A percentile compares a stretch with the other conserved stretches of the same genome.
These are phyloP conservation scores for Calophaca sinica DNA, from an alignment of 306 rosid genomes.

Conservation along the genomic window DNA sequence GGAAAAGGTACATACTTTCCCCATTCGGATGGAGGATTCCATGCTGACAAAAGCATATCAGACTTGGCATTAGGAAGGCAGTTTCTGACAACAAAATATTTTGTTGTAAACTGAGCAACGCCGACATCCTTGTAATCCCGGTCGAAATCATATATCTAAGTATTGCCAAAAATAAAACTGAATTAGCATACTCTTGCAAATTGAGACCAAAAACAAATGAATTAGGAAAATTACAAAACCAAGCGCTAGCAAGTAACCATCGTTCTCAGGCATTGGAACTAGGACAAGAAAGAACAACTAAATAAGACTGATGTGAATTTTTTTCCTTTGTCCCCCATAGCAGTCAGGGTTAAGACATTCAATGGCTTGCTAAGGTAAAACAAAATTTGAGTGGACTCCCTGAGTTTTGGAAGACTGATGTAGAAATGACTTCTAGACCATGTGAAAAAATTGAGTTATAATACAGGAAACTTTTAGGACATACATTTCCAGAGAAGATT, in stretches of 20 bases:
- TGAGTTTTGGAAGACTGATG: too few relatives aligned
- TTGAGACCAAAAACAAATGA: conserved; percentile 32
- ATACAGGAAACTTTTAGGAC: conserved; percentile 25
- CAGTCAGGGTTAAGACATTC: conserved; percentile 18
- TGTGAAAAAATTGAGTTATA: not conserved
- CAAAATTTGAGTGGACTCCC: not conserved
- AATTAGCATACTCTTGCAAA: conserved; percentile 50
- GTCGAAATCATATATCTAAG: conserved; percentile 89
- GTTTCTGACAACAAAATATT: conserved; percentile 91
- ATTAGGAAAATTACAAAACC: conserved; percentile 25
- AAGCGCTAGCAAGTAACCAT: conserved; percentile 33
- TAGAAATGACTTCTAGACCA: conserved; percentile 36
- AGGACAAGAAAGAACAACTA: conserved; percentile 36
- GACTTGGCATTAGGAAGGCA: conserved; percentile 90
- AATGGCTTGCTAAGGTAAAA: conserved; percentile 23
- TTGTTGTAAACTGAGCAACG: conserved; percentile 91
- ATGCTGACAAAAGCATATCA: conserved; percentile 96
- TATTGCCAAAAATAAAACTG: conserved; percentile 37
- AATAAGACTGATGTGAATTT: conserved; percentile 29
- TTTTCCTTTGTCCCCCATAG: conserved; percentile 15
- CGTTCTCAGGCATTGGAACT: conserved; percentile 38
- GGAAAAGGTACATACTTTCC: conserved; percentile 74
- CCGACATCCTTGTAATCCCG: conserved; percentile 99
- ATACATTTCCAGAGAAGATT: conserved; percentile 21
- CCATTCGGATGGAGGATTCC: conserved; percentile 97